Evolutionary conservation across 1,139 yeast species (phyloP), one percentile per base, ranked within the genome.

Genomic region (Diutina scorzettiae): DNA sequence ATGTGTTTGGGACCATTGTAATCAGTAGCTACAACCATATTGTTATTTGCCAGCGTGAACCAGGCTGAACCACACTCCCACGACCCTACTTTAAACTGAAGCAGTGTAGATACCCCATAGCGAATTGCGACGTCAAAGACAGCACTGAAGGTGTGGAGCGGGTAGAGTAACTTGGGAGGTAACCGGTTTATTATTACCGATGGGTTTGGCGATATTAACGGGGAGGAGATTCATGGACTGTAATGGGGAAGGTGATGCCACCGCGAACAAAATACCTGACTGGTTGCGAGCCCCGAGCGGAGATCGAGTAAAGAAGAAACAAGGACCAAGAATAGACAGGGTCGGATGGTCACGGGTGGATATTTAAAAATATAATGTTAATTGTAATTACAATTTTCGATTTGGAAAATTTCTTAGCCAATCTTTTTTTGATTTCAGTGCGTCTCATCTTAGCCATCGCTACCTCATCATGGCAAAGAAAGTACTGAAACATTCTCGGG

Each of bases 401-500:
- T 16, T 23, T 23, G 12, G 6, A 14, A 9, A 5, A 27, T 31
- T 17, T 27, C 20, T 28, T 20, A 34, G 40, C 31, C n/a, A 27
- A 30, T 39, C 31, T 32, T 21, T 25, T 34, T 40, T 34, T 41
- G 34, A 14, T 32, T 14, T 27, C 18, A 34, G 8, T n/a, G 11
- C 16, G 5, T 12, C 28, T 25, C 11, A 9, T 12, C 28, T 8
- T 25, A 12, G n/a, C 14, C 30, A 27, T 24, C 27, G 27, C 7
- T 24, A 24, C 11, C 17, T 37, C 18, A 42, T 3, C 33, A 49
- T 49, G 52, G 51, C 51, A 25, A 48, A 47, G 27, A 48, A 48
- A 37, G 72, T 78, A 27, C 78, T 86, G 11, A 81, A 79, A 49
- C 78, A 72, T 48, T 78, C 87, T 41, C 73, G 91, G 63, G 87